These are phyloP conservation scores for Trypanosoma platydactyli DNA, from an alignment of 208 protist species.

Conservation along the genomic window DNA sequence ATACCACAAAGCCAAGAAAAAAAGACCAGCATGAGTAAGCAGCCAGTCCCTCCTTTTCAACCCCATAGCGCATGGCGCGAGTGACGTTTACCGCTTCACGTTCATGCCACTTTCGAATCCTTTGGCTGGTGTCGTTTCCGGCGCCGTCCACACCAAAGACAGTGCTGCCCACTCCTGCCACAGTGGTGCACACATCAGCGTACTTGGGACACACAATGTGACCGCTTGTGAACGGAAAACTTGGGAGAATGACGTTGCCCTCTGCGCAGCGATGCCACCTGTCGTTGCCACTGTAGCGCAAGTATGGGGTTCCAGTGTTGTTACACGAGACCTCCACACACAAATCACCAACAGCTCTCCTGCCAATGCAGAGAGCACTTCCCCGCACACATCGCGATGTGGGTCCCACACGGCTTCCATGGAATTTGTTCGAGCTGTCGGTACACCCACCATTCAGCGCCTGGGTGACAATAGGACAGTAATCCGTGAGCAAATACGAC, in stretches of 20 bases:
- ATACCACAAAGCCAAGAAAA: no score
- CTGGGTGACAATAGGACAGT: not conserved
- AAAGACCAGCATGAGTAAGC: no score
- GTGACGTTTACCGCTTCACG: no score
- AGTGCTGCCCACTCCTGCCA: no score
- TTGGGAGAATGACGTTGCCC: not conserved
- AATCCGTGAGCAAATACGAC: no score
- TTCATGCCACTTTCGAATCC: no score
- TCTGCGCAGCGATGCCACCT: constrained; percentile 9
- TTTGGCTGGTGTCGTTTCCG: no score
- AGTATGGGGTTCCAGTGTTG: not conserved
- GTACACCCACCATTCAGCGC: not conserved
- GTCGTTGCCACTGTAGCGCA: constrained; percentile 6
- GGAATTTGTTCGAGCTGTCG: no score
- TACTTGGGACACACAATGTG: constrained; percentile 18
- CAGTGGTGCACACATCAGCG: no score
- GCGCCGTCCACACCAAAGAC: no score
- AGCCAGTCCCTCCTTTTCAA: no score
- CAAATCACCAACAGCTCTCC: not conserved
- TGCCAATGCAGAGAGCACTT: not conserved
- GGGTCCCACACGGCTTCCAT: not conserved
- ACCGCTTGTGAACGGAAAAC: not conserved
- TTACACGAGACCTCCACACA: constrained; percentile 15
- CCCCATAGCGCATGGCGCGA: no score
- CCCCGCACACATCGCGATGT: constrained; percentile 6